These are phyloP conservation scores for Paramecium sexaurelia DNA, from an alignment of 73 alveolate genomes.

Conservation along the genomic window DNA sequence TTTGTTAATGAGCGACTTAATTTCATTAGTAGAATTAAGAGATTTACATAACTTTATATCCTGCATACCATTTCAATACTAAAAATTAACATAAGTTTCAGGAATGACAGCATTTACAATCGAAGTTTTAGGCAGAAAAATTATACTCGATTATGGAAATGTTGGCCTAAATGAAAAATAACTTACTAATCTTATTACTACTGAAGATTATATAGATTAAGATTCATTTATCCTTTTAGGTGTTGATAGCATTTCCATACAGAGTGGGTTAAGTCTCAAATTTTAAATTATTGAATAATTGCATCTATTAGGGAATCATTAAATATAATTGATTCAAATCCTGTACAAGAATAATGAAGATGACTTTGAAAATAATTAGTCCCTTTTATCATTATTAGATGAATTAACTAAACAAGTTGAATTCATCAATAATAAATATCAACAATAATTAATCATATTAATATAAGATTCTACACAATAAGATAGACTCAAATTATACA, in stretches of 20 bases:
- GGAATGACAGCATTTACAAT: constrained; percentile 26
- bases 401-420: background rate
- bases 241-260: background rate
- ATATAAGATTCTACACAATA: background rate
- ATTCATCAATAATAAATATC: background rate
- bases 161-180: background rate
- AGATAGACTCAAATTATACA: background rate
- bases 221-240: background rate
- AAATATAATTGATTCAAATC: background rate
- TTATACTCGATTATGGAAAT: constrained; percentile 45
- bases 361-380: background rate
- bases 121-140: background rate
- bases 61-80: background rate
- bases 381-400: background rate
- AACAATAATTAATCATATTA: background rate
- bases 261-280: background rate
- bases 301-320: background rate
- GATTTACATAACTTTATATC: background rate
- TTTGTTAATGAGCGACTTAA: constrained; percentile 1
- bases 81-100: background rate
- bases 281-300: background rate
- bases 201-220: background rate
- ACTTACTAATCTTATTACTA: background rate
- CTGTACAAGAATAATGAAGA: background rate
- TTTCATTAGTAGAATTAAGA: constrained; percentile 14